Conservation (phyloP, 1,139 yeast genomes). For the Debaryomyces coudertii region DNA sequence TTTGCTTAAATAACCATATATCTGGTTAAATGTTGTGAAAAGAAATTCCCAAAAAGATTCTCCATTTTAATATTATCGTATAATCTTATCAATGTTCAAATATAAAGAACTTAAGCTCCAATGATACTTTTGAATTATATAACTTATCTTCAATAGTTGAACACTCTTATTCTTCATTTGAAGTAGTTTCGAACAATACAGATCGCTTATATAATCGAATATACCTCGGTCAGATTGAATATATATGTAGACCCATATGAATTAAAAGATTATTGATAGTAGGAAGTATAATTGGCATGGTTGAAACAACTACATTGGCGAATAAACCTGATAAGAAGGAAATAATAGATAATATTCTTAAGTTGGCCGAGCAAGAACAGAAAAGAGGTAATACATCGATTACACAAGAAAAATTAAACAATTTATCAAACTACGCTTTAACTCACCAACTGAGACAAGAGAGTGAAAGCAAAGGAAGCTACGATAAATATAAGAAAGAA, state of each 20-base stretch:
- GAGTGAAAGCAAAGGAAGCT: conserved; percentile 4
- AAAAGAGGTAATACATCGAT: conserved; percentile 37
- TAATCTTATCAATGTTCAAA: too few relatives aligned
- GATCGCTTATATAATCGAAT: conserved; percentile 3
- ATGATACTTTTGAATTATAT: conserved; percentile 7
- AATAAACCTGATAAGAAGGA: conserved; percentile 23
- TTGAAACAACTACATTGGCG: conserved; percentile 11
- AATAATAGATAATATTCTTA: conserved; percentile 30
- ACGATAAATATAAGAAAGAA: conserved; percentile 17
- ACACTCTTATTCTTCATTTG: too few relatives aligned
- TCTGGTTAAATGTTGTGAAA: too few relatives aligned
- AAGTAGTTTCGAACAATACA: not conserved
- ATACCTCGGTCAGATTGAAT: conserved; percentile 3
- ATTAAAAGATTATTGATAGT: not conserved
- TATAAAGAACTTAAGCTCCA: too few relatives aligned
- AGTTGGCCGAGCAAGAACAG: conserved; percentile 37
- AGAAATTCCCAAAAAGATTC: too few relatives aligned
- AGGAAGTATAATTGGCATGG: conserved; percentile 4
- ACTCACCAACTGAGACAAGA: conserved; percentile 15
- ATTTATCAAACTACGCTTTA: conserved; percentile 26
- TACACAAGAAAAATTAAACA: conserved; percentile 36
- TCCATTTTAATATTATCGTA: too few relatives aligned
- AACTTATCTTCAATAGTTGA: too few relatives aligned
- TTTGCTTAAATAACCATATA: too few relatives aligned
- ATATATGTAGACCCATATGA: not conserved